These are phyloP conservation scores for Trichoderma sp. DNA, from an alignment of 2,329 filamentous ascomycete genomes.

Conservation along the genomic window DNA sequence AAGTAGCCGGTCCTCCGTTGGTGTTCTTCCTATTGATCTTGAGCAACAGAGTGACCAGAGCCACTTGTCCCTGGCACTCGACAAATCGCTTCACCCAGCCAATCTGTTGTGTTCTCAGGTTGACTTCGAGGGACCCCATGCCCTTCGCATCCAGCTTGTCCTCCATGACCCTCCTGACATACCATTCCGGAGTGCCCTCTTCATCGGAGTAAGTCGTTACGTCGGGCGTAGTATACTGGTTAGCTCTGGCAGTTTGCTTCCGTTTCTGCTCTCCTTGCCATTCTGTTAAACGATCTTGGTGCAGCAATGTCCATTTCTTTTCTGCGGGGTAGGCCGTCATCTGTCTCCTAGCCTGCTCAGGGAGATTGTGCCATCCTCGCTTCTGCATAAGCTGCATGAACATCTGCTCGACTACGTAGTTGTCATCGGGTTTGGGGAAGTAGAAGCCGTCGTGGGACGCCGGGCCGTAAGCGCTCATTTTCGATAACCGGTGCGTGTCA, in stretches of 20 bases:
- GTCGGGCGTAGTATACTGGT: conserved; percentile 68
- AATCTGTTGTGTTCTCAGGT: conserved; percentile 92
- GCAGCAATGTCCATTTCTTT: conserved; percentile 97
- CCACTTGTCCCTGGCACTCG: conserved; percentile 95
- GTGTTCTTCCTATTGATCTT: conserved; percentile 90
- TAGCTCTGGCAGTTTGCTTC: conserved; percentile 70
- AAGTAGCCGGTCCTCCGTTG: conserved; percentile 68
- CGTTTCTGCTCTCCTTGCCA: conserved; percentile 94
- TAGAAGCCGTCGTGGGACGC: conserved; percentile 54
- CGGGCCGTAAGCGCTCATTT: conserved; percentile 45
- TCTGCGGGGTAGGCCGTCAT: conserved; percentile 93
- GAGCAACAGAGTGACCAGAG: conserved; percentile 86
- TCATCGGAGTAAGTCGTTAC: conserved; percentile 82
- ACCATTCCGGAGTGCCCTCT: conserved; percentile 97
- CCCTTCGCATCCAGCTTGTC: conserved; percentile 91
- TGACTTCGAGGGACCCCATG: conserved; percentile 89
- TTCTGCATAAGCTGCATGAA: conserved; percentile 96
- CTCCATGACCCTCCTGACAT: conserved; percentile 94
- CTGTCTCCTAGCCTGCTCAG: conserved; percentile 89
- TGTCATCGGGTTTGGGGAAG: conserved; percentile 74
- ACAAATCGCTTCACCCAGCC: conserved; percentile 97
- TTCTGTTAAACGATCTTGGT: conserved; percentile 92
- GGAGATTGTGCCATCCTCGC: conserved; percentile 94
- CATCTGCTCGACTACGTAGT: conserved; percentile 83
- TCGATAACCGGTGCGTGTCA: conserved; percentile 60